These are phyloP conservation scores for Xylaria sp. DNA, from an alignment of 2,329 filamentous ascomycete genomes.

Conservation along the genomic window DNA sequence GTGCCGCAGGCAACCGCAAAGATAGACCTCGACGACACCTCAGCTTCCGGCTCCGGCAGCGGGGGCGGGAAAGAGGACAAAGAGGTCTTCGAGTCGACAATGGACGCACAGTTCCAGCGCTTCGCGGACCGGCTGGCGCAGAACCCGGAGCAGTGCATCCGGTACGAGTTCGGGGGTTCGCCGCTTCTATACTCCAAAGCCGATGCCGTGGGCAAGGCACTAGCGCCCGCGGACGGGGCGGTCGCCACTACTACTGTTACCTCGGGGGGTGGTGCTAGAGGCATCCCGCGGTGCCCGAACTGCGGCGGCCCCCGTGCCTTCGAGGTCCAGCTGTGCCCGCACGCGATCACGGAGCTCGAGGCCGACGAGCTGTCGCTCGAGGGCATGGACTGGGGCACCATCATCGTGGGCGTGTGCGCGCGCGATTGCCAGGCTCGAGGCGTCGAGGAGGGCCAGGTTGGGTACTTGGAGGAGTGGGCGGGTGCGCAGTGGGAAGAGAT, in stretches of 20 bases:
- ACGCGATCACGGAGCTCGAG: conserved; percentile 88
- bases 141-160: conserved; percentile 81
- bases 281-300: conserved; percentile 75
- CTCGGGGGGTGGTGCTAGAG: conserved; percentile 38
- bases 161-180: conserved; percentile 76
- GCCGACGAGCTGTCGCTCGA: conserved; percentile 72
- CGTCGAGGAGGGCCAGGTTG: conserved; percentile 65
- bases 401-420: conserved; percentile 84
- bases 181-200: conserved; percentile 81
- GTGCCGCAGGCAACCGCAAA: conserved; percentile 56
- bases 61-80: conserved; percentile 64
- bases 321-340: conserved; percentile 90
- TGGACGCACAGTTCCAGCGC: conserved; percentile 75
- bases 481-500: conserved; percentile 97
- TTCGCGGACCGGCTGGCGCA: conserved; percentile 79
- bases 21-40: conserved; percentile 53
- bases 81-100: conserved; percentile 72
- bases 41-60: conserved; percentile 27
- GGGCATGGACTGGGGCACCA: conserved; percentile 97
- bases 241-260: conserved; percentile 36
- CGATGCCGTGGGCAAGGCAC: conserved; percentile 72
- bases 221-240: conserved; percentile 47
- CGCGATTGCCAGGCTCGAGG: conserved; percentile 73
- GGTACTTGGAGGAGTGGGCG: conserved; percentile 94
- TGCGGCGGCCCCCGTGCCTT: conserved; percentile 81